Evolutionary conservation across 2,329 filamentous ascomycete genomes (phyloP).

Genomic region (Xylaria sp.): DNA sequence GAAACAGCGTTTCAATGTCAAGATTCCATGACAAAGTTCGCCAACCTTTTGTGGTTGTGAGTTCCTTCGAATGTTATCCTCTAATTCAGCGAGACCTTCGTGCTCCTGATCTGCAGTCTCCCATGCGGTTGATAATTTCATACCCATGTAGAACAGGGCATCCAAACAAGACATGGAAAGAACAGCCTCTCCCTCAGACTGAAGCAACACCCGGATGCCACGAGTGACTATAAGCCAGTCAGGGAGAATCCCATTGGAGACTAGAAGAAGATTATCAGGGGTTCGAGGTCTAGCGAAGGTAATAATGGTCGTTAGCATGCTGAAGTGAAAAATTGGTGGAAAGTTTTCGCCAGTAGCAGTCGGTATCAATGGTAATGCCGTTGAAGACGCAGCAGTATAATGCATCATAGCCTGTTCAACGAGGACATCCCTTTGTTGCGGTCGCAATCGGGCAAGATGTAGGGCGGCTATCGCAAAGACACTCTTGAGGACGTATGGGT

Average conservation of each 20-base stretch:
- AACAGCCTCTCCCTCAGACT: slow-evolving; percentile 41
- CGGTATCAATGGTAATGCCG: slow-evolving; percentile 51
- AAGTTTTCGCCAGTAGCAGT: slow-evolving; percentile 51
- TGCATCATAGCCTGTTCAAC: slow-evolving; percentile 53
- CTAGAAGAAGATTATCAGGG: slow-evolving; percentile 52
- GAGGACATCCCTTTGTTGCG: slow-evolving; percentile 54
- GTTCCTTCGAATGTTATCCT: slow-evolving; percentile 33
- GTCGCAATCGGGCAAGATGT: slow-evolving; percentile 58
- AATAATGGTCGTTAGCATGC: slow-evolving; percentile 53
- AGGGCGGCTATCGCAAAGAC: slow-evolving; percentile 62
- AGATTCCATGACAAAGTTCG: slow-evolving; percentile 34
- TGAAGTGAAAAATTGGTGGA: slow-evolving; percentile 54
- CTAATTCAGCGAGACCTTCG: slow-evolving; percentile 43
- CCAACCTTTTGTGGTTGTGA: slow-evolving; percentile 34
- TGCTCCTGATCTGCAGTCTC: slow-evolving; percentile 35
- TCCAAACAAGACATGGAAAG: slow-evolving; percentile 41
- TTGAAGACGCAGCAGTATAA: slow-evolving; percentile 50
- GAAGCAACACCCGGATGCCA: slow-evolving; percentile 51
- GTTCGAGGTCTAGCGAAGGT: slow-evolving; percentile 52
- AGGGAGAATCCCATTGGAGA: slow-evolving; percentile 50
- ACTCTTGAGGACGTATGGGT: slow-evolving; percentile 60
- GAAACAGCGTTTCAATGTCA: slow-evolving; percentile 40
- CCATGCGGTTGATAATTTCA: slow-evolving; percentile 39
- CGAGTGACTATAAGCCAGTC: slow-evolving; percentile 55
- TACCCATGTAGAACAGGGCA: slow-evolving; percentile 48